Evolutionary conservation across 108 stramenopile species (phyloP).

Genomic region (Stephanodiscus triporus): DNA sequence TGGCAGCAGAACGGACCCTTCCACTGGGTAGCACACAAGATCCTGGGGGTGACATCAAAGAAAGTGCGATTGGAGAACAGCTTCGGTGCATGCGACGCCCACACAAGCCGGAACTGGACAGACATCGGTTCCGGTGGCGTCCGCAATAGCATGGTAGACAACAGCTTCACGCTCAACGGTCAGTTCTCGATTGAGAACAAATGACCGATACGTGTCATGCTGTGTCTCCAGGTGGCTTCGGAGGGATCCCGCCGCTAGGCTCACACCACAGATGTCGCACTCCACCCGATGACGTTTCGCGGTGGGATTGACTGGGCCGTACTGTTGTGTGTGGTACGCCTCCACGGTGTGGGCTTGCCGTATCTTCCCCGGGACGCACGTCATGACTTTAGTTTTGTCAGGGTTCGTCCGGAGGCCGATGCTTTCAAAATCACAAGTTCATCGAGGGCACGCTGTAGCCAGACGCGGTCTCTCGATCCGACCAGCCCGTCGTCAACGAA

Average conservation of each 20-base stretch:
- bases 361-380: background rate
- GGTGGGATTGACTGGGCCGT: too few relatives aligned
- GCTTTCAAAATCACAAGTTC: background rate
- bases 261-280: background rate
- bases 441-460: constrained; percentile 4
- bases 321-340: too few relatives aligned
- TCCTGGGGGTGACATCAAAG: too few relatives aligned
- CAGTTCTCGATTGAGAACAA: background rate
- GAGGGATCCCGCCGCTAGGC: background rate
- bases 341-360: too few relatives aligned
- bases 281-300: background rate
- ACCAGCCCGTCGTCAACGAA: constrained; percentile 27
- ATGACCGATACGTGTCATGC: background rate
- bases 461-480: background rate
- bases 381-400: constrained; percentile 24
- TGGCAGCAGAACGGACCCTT: too few relatives aligned
- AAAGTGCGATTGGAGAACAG: too few relatives aligned
- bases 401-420: constrained; percentile 17
- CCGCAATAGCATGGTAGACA: background rate
- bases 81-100: too few relatives aligned
- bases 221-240: background rate
- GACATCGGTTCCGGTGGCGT: too few relatives aligned
- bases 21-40: too few relatives aligned
- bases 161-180: background rate
- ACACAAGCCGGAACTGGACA: too few relatives aligned